Base-by-base conservation (phyloP, 768 basidiomycete genomes). In the Mycena kentingensis region DNA sequence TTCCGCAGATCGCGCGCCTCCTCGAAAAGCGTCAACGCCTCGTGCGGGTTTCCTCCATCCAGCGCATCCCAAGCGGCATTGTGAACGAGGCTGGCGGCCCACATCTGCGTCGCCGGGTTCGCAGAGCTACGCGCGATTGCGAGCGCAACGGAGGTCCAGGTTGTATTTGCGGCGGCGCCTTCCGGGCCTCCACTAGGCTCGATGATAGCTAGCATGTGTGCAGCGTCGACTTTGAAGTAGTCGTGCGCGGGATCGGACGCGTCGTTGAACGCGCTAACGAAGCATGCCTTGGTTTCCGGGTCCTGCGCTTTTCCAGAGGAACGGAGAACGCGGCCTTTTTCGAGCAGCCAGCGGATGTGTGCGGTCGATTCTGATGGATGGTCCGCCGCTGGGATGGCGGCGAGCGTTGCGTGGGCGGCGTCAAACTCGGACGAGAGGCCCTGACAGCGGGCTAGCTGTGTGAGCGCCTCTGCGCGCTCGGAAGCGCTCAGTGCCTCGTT, bases 221-320 rank as follows among this genome's bases (percentile, higher is more conserved):
- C 55, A 6, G 55, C 54, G 39, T 56, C 54, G n/a, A 51, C 54
- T 24, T 56, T 56, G 45, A 44, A 56, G 36, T 37, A 56, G 50
- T 56, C 55, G 28, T 51, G 8, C 12, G 18, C 8, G 11, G 36
- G 36, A 19, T 37, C 55, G 13, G 36, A 32, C 36, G 54, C 49
- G 24, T 56, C 55, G 50, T 48, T 52, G n/a, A 51, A 51, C 22
- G 55, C 55, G 25, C 46, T 50, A 36, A 56, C 38, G 46, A 56
- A 56, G 50, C 46, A 52, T 3, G 50, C 50, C 31, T 48, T 51
- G 21, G 45, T 56, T 45, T 56, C 54, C 27, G 55, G 39, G 10
- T 56, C 55, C 46, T 34, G 37, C 1, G 4, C 27, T 50, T 56
- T 52, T 2, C 55, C 55, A 5, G 55, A 56, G 3, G 55, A 56